Base-by-base conservation (phyloP, 2,329 filamentous ascomycete genomes). In the Aspergillus sp. region DNA sequence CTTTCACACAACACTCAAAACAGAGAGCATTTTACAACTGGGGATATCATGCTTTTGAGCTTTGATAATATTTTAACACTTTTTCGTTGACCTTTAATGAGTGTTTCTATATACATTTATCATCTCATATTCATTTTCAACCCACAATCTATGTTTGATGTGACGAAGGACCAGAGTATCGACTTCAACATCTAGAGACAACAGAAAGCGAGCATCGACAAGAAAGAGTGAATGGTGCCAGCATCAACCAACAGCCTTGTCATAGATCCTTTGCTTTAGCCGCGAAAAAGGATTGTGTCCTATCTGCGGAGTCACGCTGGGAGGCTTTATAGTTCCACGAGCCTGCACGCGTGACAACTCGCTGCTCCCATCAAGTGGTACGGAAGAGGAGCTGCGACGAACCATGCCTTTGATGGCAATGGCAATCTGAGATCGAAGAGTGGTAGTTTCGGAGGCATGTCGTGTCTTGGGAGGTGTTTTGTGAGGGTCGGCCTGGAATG, bases 391-490 rank as follows among this genome's bases (percentile, higher is more conserved):
- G 35, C 41, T 48, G 17, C 59, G 53, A 12, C 45, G 57, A 27
- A 56, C 35, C 41, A 65, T 63, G 1, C 57, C 49, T 19, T 58
- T 64, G 41, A 65, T 45, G 6, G 47, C 46, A n/a, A 15, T 52
- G 39, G 52, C 52, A 35, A 58, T 55, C 33, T 62, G 59, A 4
- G 49, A 23, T 8, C 59, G 55, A 48, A 64, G 35, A 23, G 41
- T 54, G 17, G 23, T 19, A 12, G 31, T 31, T 11, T 52, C 21
- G 4, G 41, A 39, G 11, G 57, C 11, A 21, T 14, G 37, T 39
- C 23, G 24, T 14, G 46, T 9, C 21, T 24, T 52, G 9, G 44
- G 19, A 24, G 44, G 17, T 19, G 43, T 40, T 5, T 19, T 7
- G 14, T 39, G 14, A 8, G 40, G n/a, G n/a, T 52, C 46, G 17